These are phyloP conservation scores for Luzula sylvatica DNA, from an alignment of 176 grass and related monocot genomes.

Conservation along the genomic window DNA sequence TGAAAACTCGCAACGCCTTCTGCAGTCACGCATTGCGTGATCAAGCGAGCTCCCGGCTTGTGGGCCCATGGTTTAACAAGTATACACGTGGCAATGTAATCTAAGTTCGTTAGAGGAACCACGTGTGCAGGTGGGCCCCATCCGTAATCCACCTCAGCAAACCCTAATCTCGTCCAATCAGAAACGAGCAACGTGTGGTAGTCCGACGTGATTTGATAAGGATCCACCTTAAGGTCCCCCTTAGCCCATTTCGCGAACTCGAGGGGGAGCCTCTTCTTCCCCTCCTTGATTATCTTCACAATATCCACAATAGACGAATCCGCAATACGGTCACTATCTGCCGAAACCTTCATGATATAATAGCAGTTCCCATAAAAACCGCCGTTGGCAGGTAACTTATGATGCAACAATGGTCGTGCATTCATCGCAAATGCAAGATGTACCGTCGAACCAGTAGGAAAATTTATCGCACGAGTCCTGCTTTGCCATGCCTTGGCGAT, in stretches of 20 bases:
- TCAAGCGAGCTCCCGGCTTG: slow-evolving; percentile 59
- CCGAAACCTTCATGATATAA: slow-evolving; percentile 70
- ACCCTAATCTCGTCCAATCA: slow-evolving; percentile 78
- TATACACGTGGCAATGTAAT: slow-evolving; percentile 90
- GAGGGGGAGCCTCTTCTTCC: slow-evolving; percentile 45
- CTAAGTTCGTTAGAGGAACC: slow-evolving; percentile 74
- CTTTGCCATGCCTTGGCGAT: slow-evolving; percentile 77
- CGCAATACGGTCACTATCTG: slow-evolving; percentile 28
- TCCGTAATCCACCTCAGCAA: slow-evolving; percentile 84
- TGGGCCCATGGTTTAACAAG: slow-evolving; percentile 57
- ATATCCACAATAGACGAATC: slow-evolving; percentile 34
- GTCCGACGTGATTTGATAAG: slow-evolving; percentile 81
- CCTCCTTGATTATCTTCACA: slow-evolving; percentile 62
- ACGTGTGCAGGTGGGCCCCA: slow-evolving; percentile 77
- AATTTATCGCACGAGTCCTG: slow-evolving; percentile 43
- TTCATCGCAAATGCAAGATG: slow-evolving; percentile 82
- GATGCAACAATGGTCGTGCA: slow-evolving; percentile 45
- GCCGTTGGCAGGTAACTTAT: slow-evolving; percentile 26
- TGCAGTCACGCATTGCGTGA: slow-evolving; percentile 70
- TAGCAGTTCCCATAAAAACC: slow-evolving; percentile 86
- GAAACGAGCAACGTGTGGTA: slow-evolving; percentile 67
- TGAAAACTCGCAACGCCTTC: slow-evolving; percentile 58
- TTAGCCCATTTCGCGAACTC: slow-evolving; percentile 56
- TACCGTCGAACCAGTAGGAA: slow-evolving; percentile 31
- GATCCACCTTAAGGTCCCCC: slow-evolving; percentile 37